Evolutionary conservation across 768 basidiomycete genomes (phyloP), one percentile per base, ranked within the genome.

Genomic region (Agrocybe pediades): DNA sequence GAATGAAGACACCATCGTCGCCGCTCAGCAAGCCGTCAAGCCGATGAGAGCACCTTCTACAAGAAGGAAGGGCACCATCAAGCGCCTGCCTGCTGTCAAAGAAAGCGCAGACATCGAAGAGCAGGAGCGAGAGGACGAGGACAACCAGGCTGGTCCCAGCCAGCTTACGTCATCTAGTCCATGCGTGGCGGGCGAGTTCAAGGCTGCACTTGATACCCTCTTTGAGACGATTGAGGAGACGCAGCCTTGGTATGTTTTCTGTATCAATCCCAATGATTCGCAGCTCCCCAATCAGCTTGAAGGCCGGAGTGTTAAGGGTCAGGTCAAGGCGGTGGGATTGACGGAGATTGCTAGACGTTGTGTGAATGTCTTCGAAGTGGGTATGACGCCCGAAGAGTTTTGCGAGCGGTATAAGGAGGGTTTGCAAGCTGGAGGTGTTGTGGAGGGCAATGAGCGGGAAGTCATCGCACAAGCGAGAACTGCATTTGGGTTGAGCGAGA

Each of bases 281-380:
- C 96, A 96, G 65, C 73, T 98, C 17, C 94, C 95, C 33, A 92
- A 94, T 66, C 95, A 98, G 67, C 75, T 98, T 48, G 96, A 98
- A 74, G 90, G 92, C 9, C 79, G 95, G 41, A 87, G 88, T 36
- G 88, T 98, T 45, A 96, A 95, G 68, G 90, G 91, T 0, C 96
- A 98, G 71, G 87, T 98, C 30, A 80, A 90, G 46, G 88, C 90
- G 51, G 64, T 87, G 21, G 92, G 94, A 0, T 63, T 98, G 61
- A 72, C 86, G 2, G 91, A 93, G 71, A 81, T 98, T 56, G 83
- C 89, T 6, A 82, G 79, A 65, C 71, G 90, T 43, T 82, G 78
- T 51, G 75, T 75, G 26, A 84, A 80, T 58, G 77, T 87, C 26
- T 95, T 88, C 57, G 89, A 95, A 72, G 93, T 88, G 36, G 85